These are phyloP conservation scores for Tephrocybe sp. DNA, from an alignment of 768 basidiomycete genomes.

Conservation along the genomic window DNA sequence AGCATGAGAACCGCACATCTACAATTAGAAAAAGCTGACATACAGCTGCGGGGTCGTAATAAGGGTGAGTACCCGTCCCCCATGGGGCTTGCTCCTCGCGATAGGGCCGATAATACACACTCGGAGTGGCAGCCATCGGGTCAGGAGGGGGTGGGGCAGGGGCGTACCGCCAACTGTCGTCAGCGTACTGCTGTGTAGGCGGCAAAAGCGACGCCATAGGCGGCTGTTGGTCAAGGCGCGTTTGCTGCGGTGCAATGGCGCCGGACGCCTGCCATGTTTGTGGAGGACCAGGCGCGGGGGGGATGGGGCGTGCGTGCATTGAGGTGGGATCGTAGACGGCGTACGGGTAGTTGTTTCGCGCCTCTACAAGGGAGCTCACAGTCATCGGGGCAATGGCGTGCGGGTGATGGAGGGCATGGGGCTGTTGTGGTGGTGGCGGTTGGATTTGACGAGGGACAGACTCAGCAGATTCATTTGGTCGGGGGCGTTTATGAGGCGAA, in stretches of 20 bases:
- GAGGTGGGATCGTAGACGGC: slow-evolving; percentile 32
- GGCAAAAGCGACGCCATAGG: slow-evolving; percentile 40
- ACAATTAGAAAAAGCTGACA: slow-evolving; percentile 15
- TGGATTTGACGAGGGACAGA: slow-evolving; percentile 15
- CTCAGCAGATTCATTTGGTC: slow-evolving; percentile 6
- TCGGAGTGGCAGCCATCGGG: slow-evolving; percentile 42
- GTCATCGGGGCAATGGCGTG: slow-evolving; percentile 23
- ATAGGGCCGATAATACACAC: slow-evolving; percentile 56
- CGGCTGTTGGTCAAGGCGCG: slow-evolving; percentile 49
- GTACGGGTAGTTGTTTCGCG: slow-evolving; percentile 33
- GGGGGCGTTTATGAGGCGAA: slow-evolving; percentile 10
- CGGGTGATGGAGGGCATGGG: slow-evolving; percentile 17
- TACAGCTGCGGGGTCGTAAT: slow-evolving; percentile 54
- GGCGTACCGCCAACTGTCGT: slow-evolving; percentile 61
- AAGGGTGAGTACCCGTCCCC: slow-evolving; percentile 44
- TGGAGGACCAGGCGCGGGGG: slow-evolving; percentile 46
- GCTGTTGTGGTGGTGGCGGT: slow-evolving; percentile 7
- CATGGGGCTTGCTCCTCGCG: slow-evolving; percentile 56
- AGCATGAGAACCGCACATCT: not conserved
- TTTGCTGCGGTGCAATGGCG: slow-evolving; percentile 63
- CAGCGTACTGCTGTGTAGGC: slow-evolving; percentile 42
- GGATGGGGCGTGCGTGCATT: slow-evolving; percentile 36
- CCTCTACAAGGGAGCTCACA: slow-evolving; percentile 28
- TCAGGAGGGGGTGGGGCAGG: slow-evolving; percentile 39
- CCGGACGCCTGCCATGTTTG: slow-evolving; percentile 65